phyloP scores from a whole-genome alignment of 2,329 filamentous ascomycete species.

The Aspergillus niger region DNA sequence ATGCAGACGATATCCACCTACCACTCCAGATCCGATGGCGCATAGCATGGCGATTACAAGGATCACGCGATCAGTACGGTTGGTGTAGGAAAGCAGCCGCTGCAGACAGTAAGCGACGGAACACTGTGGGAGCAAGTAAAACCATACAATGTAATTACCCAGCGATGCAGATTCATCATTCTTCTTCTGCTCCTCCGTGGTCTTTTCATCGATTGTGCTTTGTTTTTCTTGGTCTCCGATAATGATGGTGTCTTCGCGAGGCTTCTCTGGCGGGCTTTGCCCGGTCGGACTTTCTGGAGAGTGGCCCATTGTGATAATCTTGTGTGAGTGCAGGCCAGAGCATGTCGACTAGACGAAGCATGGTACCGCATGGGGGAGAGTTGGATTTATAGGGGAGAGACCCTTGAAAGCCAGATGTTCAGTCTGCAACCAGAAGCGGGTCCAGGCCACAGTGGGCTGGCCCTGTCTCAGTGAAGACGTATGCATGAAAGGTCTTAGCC shows the following conservation, averaged over 20 bases:
- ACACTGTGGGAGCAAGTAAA: background rate
- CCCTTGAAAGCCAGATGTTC: background rate
- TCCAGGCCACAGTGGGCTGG: background rate
- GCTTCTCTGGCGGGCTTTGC: background rate
- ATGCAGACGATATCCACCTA: constrained; percentile 19
- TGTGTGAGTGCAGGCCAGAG: background rate
- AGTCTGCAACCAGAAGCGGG: background rate
- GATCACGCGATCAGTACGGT: constrained; percentile 18
- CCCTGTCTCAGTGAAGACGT: background rate
- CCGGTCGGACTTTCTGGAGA: background rate
- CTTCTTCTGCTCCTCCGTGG: constrained; percentile 1
- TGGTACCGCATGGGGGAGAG: background rate
- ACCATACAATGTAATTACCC: constrained; percentile 19
- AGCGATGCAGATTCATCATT: constrained; percentile 13
- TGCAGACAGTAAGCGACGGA: constrained; percentile 6
- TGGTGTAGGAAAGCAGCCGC: constrained; percentile 28
- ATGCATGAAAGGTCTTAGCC: background rate
- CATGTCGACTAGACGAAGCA: background rate
- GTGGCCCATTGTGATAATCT: background rate
- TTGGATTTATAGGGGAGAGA: background rate
- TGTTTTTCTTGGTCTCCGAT: background rate
- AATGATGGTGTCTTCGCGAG: background rate
- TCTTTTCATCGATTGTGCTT: background rate
- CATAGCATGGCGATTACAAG: constrained; percentile 25
- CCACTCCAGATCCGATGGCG: constrained; percentile 29